phyloP scores from a whole-genome alignment of 140 eudicot genomes.

The Anethum foeniculum region DNA sequence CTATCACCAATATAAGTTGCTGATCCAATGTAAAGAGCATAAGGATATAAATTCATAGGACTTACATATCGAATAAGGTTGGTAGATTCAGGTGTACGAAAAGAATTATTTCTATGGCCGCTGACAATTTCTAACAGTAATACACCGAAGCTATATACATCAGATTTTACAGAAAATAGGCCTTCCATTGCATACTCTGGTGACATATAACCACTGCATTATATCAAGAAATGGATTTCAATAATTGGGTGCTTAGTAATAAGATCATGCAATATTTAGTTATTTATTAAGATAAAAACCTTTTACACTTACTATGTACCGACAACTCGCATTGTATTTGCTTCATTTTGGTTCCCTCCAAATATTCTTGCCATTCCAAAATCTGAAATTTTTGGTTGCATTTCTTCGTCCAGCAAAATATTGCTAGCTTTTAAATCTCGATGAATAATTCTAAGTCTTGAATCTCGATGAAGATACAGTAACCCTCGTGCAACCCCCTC shows the following conservation, averaged over 20 bases:
- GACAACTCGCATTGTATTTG: constrained; percentile 64
- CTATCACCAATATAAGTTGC: not conserved
- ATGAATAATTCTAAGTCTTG: constrained; percentile 73
- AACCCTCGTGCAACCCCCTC: constrained; percentile 88
- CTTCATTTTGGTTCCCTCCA: constrained; percentile 76
- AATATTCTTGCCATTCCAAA: constrained; percentile 90
- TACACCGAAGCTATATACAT: constrained; percentile 52
- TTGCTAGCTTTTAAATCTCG: constrained; percentile 79
- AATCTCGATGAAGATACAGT: constrained; percentile 80
- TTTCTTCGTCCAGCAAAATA: constrained; percentile 60
- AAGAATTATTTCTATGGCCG: constrained; percentile 30
- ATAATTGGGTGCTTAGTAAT: not conserved
- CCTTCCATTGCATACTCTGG: constrained; percentile 97
- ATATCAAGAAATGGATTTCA: not conserved
- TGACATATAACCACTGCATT: constrained; percentile 74
- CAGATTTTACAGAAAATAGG: constrained; percentile 70
- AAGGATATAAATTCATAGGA: not conserved
- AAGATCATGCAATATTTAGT: not conserved
- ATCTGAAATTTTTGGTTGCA: constrained; percentile 85
- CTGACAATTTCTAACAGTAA: constrained; percentile 34
- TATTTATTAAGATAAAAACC: not conserved
- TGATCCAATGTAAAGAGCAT: not conserved
- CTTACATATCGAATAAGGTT: constrained; percentile 34
- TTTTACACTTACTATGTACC: constrained; percentile 67
- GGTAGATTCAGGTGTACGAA: constrained; percentile 23